phyloP scores from a whole-genome alignment of 2,329 filamentous ascomycete species.

The Aphanoascus verrucosus region DNA sequence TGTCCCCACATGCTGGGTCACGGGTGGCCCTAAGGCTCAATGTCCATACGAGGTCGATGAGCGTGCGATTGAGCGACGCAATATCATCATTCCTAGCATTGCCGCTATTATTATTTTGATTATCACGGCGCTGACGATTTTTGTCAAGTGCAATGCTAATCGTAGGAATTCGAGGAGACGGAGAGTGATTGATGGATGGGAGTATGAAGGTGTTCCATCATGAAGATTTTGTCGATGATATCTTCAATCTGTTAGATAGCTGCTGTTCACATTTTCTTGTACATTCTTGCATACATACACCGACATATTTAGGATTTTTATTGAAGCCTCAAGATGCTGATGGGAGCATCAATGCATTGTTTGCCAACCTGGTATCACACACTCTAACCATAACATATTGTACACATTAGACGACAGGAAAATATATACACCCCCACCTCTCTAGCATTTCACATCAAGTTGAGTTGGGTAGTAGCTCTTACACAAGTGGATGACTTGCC shows the following conservation, averaged over 20 bases:
- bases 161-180: slow-evolving; percentile 43
- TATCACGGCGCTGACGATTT: slow-evolving; percentile 49
- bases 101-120: slow-evolving; percentile 53
- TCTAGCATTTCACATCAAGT: background rate
- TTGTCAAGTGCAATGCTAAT: slow-evolving; percentile 56
- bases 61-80: slow-evolving; percentile 35
- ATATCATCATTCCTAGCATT: slow-evolving; percentile 51
- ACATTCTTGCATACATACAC: background rate
- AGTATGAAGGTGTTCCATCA: slow-evolving; percentile 58
- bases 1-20: slow-evolving; percentile 50
- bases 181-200: slow-evolving; percentile 46
- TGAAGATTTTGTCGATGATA: slow-evolving; percentile 17
- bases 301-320: too few relatives aligned
- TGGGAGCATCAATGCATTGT: too few relatives aligned
- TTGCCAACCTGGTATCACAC: too few relatives aligned
- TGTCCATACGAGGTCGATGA: slow-evolving; percentile 48
- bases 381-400: too few relatives aligned
- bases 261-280: background rate
- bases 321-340: too few relatives aligned
- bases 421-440: background rate
- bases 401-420: too few relatives aligned
- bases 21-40: slow-evolving; percentile 42
- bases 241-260: background rate
- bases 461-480: background rate
- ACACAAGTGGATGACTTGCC: background rate